Evolutionary conservation across 2,329 filamentous ascomycete species (phyloP), one percentile per base, ranked within the genome.

Genomic region (Sarocladiaceae sp.): DNA sequence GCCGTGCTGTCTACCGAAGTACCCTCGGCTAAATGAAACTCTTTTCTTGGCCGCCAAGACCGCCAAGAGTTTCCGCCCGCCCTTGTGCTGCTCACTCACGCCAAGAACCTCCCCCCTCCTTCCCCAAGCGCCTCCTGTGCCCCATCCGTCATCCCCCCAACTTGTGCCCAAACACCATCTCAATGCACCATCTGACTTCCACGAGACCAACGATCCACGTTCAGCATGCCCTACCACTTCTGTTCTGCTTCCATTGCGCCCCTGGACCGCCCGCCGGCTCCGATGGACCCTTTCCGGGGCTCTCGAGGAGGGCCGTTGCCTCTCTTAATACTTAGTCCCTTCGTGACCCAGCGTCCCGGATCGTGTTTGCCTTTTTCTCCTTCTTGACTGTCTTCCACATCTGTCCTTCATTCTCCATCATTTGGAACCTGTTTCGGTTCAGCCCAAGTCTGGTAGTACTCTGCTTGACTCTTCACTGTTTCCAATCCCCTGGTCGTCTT

Each of bases 61-160:
- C 51, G 53, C 56, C 56, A 58, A 59, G 57, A 47, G 49, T 56
- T 64, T 58, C 62, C 61, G 62, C 60, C 62, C 56, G 56, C 60
- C 63, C 60, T 60, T 59, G 18, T 32, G 27, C 40, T 43, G 40
- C 27, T 43, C 40, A 43, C 18, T 33, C 29, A 33, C 26, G 40
- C 40, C 29, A 33, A 32, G 40, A n/a, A 11, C 16, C 18, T 43
- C 40, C 18, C 24, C 40, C 40, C 40, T 41, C 37, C 37, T 41
- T 41, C 37, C 48, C 39, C 46, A 45, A 43, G 35, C 48, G 32
- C 43, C 24, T 47, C 26, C 44, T 41, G 29, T 45, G 37, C 37
- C 37, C 37, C 37, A 41, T 41, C 21, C 37, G 29, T 27, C 7
- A 29, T 41, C 23, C 19, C 19, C 3, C 23, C n/a, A n/a, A n/a